phyloP scores from a whole-genome alignment of 768 basidiomycete species.

The Mycena filopes region DNA sequence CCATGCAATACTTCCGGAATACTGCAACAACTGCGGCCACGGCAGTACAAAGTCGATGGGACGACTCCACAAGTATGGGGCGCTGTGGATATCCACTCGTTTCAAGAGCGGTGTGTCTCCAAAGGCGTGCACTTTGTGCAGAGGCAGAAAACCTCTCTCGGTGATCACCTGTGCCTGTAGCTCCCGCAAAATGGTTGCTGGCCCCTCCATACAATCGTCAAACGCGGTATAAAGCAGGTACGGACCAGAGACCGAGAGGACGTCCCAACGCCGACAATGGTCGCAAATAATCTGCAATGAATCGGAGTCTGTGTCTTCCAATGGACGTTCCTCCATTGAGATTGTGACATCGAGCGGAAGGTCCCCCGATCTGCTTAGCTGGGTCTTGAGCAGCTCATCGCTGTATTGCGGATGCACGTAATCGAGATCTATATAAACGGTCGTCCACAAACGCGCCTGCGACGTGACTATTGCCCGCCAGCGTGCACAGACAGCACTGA shows the following conservation, averaged over 20 bases:
- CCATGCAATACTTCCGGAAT: background rate
- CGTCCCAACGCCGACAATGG: conserved; percentile 7
- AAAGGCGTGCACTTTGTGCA: background rate
- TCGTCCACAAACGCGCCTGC: conserved; percentile 3
- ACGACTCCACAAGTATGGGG: background rate
- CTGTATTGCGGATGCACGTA: too few relatives aligned
- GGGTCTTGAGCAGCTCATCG: background rate
- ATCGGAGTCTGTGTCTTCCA: background rate
- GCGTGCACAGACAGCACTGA: conserved; percentile 7
- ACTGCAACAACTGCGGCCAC: background rate
- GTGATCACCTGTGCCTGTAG: background rate
- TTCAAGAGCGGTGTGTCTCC: background rate
- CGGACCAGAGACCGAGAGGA: background rate
- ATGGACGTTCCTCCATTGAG: background rate
- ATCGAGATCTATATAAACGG: background rate
- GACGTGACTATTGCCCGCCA: background rate
- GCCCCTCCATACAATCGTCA: background rate
- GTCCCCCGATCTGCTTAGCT: too few relatives aligned
- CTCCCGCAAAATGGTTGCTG: background rate
- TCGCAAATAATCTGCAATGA: background rate
- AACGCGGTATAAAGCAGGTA: background rate
- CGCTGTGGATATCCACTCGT: background rate
- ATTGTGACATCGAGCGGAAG: too few relatives aligned
- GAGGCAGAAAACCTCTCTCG: background rate
- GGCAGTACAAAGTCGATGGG: background rate